phyloP scores from a whole-genome alignment of 441 rosid species.

The Eruca vesicaria region DNA sequence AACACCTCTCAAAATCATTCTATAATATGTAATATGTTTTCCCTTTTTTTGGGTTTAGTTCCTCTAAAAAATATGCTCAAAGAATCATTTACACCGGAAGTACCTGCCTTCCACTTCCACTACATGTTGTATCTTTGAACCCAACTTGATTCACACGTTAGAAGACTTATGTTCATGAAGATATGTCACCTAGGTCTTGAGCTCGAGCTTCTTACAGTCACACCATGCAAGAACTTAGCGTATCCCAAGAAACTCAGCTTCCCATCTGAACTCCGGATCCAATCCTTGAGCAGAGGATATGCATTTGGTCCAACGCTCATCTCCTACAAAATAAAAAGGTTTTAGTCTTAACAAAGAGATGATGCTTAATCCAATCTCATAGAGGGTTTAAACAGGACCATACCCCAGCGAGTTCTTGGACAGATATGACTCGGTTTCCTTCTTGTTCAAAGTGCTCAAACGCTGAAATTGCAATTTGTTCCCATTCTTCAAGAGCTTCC shows the following conservation, averaged over 20 bases:
- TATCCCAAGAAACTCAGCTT: slow-evolving; percentile 64
- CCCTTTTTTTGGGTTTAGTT: slow-evolving; percentile 9
- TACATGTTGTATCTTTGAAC: background rate
- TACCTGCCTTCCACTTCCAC: slow-evolving; percentile 11
- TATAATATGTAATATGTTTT: slow-evolving; percentile 16
- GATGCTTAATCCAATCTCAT: background rate
- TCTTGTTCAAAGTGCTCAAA: slow-evolving; percentile 56
- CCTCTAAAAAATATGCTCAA: slow-evolving; percentile 19
- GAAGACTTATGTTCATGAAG: background rate
- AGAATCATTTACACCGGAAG: slow-evolving; percentile 33
- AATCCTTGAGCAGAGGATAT: slow-evolving; percentile 48
- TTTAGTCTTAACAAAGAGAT: background rate
- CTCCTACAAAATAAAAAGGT: slow-evolving; percentile 41
- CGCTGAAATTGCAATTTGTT: slow-evolving; percentile 46
- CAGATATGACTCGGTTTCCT: slow-evolving; percentile 49
- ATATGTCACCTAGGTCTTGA: slow-evolving; percentile 40
- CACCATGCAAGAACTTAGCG: slow-evolving; percentile 63
- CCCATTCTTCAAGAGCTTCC: slow-evolving; percentile 60
- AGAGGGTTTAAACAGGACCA: background rate
- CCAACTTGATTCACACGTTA: slow-evolving; percentile 13
- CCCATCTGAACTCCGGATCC: slow-evolving; percentile 54
- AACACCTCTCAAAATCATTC: background rate
- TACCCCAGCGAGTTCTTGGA: slow-evolving; percentile 57
- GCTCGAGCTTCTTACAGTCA: slow-evolving; percentile 48
- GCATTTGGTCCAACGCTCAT: slow-evolving; percentile 49